A percentile compares a stretch with the other conserved stretches of the same genome.
Conservation (phyloP, 2,329 filamentous ascomycete species). For the Fusarium sp. region DNA sequence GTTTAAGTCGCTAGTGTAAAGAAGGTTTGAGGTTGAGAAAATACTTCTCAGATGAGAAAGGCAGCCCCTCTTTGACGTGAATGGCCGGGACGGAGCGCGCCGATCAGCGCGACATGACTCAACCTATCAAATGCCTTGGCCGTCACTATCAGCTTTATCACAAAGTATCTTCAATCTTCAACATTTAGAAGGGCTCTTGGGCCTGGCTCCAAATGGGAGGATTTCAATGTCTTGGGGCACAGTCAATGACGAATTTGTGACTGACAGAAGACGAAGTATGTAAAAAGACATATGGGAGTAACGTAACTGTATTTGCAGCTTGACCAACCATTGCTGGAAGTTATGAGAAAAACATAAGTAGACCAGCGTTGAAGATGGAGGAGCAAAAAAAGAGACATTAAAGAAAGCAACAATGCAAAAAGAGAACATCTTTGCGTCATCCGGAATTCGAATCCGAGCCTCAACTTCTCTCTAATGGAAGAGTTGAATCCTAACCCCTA, state of each 20-base stretch:
- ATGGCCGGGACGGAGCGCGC: not conserved
- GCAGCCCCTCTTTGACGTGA: not conserved
- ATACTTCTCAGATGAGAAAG: not conserved
- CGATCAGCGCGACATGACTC: not conserved
- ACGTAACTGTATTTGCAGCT: too few relatives aligned
- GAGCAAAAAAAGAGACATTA: too few relatives aligned
- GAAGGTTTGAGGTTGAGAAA: not conserved
- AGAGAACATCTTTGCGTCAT: constrained; percentile 5
- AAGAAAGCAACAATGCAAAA: too few relatives aligned
- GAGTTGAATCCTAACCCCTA: constrained; percentile 31
- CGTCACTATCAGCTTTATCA: not conserved
- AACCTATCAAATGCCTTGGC: not conserved
- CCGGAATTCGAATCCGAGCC: constrained; percentile 30
- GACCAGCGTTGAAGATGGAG: too few relatives aligned
- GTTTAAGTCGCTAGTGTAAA: not conserved
- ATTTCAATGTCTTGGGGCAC: not conserved
- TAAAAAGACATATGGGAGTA: too few relatives aligned
- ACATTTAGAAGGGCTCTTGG: not conserved
- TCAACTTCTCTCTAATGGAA: constrained; percentile 27
- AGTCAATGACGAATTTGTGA: not conserved
- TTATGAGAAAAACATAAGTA: too few relatives aligned
- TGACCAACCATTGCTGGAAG: too few relatives aligned
- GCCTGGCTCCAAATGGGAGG: not conserved
- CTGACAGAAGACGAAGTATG: too few relatives aligned
- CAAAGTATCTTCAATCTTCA: not conserved